These are phyloP conservation scores for Luvunga scandens DNA, from an alignment of 345 rosid genomes.

Conservation along the genomic window DNA sequence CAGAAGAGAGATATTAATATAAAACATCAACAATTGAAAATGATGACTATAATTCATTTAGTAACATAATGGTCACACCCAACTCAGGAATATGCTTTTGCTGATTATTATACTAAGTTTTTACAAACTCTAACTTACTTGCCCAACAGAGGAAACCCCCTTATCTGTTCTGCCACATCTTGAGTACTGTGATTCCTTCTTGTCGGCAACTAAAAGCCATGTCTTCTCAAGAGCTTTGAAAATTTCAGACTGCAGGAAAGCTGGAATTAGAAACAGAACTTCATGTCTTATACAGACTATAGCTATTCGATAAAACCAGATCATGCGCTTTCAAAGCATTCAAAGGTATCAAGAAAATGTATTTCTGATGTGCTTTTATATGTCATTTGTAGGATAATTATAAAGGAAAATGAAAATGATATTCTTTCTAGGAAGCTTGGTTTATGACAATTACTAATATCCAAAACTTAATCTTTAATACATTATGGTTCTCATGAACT, in stretches of 20 bases:
- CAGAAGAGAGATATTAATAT: not conserved
- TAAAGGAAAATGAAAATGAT: not conserved
- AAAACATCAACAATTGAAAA: not conserved
- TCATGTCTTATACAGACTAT: not conserved
- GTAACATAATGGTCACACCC: not conserved
- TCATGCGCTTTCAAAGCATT: not conserved
- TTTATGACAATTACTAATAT: not conserved
- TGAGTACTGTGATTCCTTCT: conserved; percentile 69
- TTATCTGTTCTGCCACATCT: conserved; percentile 96
- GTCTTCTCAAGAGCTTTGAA: conserved; percentile 83
- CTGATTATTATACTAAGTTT: not conserved
- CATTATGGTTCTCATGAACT: not conserved
- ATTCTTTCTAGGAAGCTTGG: not conserved
- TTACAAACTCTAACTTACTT: conserved; percentile 45
- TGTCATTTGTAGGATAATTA: not conserved
- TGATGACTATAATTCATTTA: not conserved
- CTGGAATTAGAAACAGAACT: conserved; percentile 11
- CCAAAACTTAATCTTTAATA: not conserved
- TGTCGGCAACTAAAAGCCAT: conserved; percentile 74
- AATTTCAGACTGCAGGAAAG: conserved; percentile 71
- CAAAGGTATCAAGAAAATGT: not conserved
- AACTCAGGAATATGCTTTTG: not conserved
- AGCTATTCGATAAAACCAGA: conserved; percentile 4
- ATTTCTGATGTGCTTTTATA: not conserved
- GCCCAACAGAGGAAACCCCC: conserved; percentile 95